phyloP scores from a whole-genome alignment of 306 rosid species.

The Quercus suber region DNA sequence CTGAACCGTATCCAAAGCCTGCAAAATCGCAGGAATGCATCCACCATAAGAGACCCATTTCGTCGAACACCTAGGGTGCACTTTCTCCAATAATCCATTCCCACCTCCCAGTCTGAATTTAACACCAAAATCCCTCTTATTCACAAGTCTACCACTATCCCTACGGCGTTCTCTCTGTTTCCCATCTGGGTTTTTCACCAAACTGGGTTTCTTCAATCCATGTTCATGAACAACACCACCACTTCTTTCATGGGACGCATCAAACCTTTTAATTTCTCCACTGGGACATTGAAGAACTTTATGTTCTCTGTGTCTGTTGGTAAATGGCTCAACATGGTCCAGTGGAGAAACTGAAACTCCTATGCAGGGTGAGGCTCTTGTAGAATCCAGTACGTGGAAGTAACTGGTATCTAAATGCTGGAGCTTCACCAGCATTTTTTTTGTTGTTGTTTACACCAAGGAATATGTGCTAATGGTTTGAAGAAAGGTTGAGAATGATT shows the following conservation, averaged over 20 bases:
- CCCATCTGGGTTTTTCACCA: constrained; percentile 25
- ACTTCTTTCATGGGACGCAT: constrained; percentile 8
- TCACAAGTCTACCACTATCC: constrained; percentile 17
- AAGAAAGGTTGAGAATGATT: neutral
- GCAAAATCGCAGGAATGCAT: constrained; percentile 55
- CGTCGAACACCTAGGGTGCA: constrained; percentile 64
- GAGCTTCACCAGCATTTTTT: constrained; percentile 50
- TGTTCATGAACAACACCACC: constrained; percentile 18
- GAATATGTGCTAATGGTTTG: neutral
- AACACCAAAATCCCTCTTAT: constrained; percentile 14
- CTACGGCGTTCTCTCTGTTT: neutral
- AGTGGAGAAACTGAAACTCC: constrained; percentile 36
- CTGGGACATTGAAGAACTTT: constrained; percentile 28
- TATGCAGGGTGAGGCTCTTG: constrained; percentile 25
- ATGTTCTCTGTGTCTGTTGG: constrained; percentile 26
- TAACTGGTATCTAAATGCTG: constrained; percentile 48
- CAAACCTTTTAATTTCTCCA: constrained; percentile 26
- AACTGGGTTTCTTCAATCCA: constrained; percentile 25
- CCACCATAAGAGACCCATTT: constrained; percentile 60
- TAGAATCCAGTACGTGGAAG: constrained; percentile 34
- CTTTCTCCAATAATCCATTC: constrained; percentile 26
- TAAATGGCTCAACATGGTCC: constrained; percentile 34
- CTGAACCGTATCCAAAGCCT: constrained; percentile 46
- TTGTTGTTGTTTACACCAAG: neutral
- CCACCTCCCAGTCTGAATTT: neutral